Base-by-base conservation (phyloP, 208 protist species). In the Wallacemonas sp. region DNA sequence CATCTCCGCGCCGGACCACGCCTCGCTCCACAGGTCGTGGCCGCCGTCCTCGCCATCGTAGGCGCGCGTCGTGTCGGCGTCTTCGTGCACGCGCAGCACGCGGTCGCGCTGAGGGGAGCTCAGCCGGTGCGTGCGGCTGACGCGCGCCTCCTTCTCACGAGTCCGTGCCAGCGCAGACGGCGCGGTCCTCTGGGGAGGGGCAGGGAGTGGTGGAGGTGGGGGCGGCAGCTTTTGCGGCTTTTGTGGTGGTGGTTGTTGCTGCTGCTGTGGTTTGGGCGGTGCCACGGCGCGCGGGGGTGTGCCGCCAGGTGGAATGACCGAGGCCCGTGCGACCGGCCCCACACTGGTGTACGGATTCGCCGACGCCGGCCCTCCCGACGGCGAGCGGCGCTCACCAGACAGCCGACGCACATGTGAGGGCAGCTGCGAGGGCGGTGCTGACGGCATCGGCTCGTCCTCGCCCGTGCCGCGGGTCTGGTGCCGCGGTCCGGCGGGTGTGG, bases 361-460 rank as follows among this genome's bases (percentile, higher is more conserved):
- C 3, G 10, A 8, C 2, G 26, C 14, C 52, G 52, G 11, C 32
- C 52, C 52, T 4, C 31, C 52, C 18, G 52, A 59, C n/a, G 52
- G 52, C 31, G 52, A 59, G 3, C 52, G 52, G n/a, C 32, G 36
- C 4, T 59, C 52, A 4, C 31, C 52, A 20, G 52, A 41, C n/a
- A 36, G 25, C 3, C 52, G 52, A 12, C 52, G 52, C 52, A 59
- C 52, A 29, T 59, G 52, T 8, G 52, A 59, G 11, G 52, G 52
- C 52, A 59, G 52, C 31, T 41, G 52, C 52, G 52, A 59, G 31
- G 29, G 5, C 31, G 52, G 52, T n/a, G 32, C 31, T 3, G 52
- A 59, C 14, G 52, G 52, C 31, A 42, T 18, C 14, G 52, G 52
- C 52, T 59, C 52, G 5, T 36, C 25, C 10, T 32, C 26, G 22